These are phyloP conservation scores for Tetrahymena elliotti DNA, from an alignment of 73 alveolate species.

Conservation along the genomic window DNA sequence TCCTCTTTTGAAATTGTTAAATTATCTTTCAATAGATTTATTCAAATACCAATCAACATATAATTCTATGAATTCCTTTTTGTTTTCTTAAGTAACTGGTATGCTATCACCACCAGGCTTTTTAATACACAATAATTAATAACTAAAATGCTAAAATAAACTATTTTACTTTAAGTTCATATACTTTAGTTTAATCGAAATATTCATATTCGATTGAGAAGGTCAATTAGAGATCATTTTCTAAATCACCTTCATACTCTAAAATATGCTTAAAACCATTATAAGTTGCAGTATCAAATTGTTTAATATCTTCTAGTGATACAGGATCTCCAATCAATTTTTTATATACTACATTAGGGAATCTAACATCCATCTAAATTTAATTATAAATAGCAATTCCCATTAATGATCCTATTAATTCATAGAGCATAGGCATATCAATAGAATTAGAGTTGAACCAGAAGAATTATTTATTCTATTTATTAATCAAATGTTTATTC, in stretches of 20 bases:
- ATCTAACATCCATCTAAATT: constrained; percentile 78
- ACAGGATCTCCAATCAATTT: constrained; percentile 63
- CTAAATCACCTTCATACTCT: constrained; percentile 64
- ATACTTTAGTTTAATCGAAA: constrained; percentile 61
- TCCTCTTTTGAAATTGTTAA: constrained; percentile 45
- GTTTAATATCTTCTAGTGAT: constrained; percentile 65
- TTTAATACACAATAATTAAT: no score
- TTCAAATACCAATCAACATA: constrained; percentile 81
- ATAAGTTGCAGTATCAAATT: constrained; percentile 63
- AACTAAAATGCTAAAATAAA: no score
- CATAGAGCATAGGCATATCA: constrained; percentile 85
- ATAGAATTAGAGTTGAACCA: constrained; percentile 92
- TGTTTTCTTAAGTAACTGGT: constrained; percentile 70
- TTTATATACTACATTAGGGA: constrained; percentile 87
- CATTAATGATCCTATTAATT: constrained; percentile 82
- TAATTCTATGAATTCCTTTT: constrained; percentile 82
- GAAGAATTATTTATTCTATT: constrained; percentile 57
- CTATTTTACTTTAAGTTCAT: constrained; percentile 51
- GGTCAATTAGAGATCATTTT: constrained; percentile 45
- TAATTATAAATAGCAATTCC: constrained; percentile 94
- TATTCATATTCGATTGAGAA: constrained; percentile 65
- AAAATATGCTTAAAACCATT: constrained; percentile 52
- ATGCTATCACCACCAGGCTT: constrained; percentile 73
- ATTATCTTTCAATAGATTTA: constrained; percentile 60
- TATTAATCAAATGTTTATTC: neutral